These are phyloP conservation scores for Cucurbita pepo DNA, from an alignment of 306 rosid species.

Conservation along the genomic window DNA sequence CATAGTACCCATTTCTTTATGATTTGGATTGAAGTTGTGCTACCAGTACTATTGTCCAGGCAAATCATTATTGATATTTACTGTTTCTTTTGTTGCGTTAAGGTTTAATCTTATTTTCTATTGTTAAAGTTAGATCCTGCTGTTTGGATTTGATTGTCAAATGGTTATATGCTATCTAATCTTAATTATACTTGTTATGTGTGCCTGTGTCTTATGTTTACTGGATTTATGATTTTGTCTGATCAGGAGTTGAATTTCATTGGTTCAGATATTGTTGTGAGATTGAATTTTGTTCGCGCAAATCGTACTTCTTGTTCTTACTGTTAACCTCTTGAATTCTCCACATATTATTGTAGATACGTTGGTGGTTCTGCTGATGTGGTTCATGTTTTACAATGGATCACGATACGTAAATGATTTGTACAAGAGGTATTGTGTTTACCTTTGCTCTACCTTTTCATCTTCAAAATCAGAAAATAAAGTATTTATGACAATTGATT, in stretches of 20 bases:
- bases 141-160: background rate
- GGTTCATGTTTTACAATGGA: constrained; percentile 49
- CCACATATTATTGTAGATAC: constrained; percentile 31
- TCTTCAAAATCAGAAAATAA: background rate
- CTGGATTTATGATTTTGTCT: background rate
- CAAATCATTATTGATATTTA: background rate
- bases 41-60: background rate
- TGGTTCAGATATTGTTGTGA: background rate
- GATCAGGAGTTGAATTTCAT: background rate
- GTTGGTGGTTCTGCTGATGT: constrained; percentile 54
- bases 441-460: background rate
- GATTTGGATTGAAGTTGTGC: background rate
- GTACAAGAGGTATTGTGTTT: constrained; percentile 41
- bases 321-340: constrained; percentile 26
- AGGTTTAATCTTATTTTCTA: background rate
- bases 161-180: background rate
- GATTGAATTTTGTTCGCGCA: background rate
- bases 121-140: background rate
- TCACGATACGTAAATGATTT: constrained; percentile 29
- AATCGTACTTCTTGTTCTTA: background rate
- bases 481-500: background rate
- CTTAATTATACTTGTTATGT: background rate
- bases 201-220: background rate
- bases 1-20: background rate
- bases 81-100: background rate